Percentiles rank a stretch among this genome's conserved stretches.
Evolutionary conservation across 139 green algal species (phyloP).

Genomic region (Pseudopediastrum boryanum): DNA sequence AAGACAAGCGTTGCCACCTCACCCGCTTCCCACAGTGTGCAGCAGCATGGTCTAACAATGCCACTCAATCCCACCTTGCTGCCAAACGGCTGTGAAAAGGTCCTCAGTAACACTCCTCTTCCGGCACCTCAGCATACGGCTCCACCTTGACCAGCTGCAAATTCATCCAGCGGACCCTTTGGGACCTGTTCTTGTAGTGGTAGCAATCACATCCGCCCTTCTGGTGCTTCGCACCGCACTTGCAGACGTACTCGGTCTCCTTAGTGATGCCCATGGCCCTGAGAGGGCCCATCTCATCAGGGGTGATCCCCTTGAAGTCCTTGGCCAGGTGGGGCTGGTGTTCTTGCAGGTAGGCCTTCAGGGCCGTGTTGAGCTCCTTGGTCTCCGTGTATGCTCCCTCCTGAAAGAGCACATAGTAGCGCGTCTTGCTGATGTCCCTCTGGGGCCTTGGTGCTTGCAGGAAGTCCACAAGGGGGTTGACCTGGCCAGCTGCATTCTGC

Average conservation of each 20-base stretch:
- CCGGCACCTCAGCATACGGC: too few relatives aligned
- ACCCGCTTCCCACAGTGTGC: too few relatives aligned
- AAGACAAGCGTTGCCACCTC: too few relatives aligned
- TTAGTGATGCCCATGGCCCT: neutral
- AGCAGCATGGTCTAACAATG: too few relatives aligned
- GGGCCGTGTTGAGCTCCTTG: too few relatives aligned
- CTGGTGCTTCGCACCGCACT: neutral
- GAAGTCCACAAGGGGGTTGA: neutral
- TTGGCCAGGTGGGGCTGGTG: neutral
- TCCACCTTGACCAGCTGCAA: slow-evolving; percentile 1
- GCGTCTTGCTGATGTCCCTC: neutral
- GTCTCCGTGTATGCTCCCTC: neutral
- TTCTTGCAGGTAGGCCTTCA: too few relatives aligned
- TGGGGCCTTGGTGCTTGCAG: neutral
- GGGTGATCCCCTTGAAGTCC: neutral
- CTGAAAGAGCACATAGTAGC: neutral
- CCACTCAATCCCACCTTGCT: too few relatives aligned
- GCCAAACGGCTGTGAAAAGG: too few relatives aligned
- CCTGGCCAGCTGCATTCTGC: neutral
- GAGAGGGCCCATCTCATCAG: neutral
- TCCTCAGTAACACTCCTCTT: too few relatives aligned
- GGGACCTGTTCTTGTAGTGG: neutral
- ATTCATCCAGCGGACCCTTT: neutral
- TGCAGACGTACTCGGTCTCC: neutral
- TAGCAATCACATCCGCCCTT: neutral